Evolutionary conservation across 495 filamentous ascomycete genomes (phyloP).

Genomic region (Endocarpon pusillum): DNA sequence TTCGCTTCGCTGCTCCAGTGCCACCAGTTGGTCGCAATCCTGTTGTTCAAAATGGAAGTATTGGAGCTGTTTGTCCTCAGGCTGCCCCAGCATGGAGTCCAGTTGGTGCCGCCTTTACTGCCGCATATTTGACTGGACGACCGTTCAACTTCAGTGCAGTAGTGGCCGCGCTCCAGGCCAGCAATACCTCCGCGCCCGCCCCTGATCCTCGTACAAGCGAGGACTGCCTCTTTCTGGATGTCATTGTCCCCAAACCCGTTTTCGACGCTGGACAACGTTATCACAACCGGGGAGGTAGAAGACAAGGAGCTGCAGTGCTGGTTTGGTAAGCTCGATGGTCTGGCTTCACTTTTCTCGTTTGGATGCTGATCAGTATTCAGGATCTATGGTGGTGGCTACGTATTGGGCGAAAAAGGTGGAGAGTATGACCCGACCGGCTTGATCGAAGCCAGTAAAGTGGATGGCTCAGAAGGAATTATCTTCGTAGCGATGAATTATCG

Average conservation of each 20-base stretch:
- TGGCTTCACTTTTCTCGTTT: neutral
- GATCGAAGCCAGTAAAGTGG: constrained; percentile 7
- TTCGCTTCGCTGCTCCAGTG: constrained; percentile 32
- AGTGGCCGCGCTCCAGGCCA: constrained; percentile 5
- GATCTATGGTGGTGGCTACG: constrained; percentile 1
- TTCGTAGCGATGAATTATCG: constrained; percentile 66
- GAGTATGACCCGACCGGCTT: neutral
- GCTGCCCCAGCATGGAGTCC: constrained; percentile 26
- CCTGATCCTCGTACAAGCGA: constrained; percentile 32
- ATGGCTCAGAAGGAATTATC: constrained; percentile 35
- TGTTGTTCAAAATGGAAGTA: constrained; percentile 25
- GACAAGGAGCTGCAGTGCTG: neutral
- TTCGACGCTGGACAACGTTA: constrained; percentile 20
- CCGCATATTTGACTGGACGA: constrained; percentile 15
- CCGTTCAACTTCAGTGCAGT: constrained; percentile 17
- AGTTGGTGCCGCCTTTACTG: constrained; percentile 16
- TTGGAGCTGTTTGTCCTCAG: constrained; percentile 33
- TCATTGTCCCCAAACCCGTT: constrained; percentile 27
- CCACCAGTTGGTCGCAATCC: constrained; percentile 21
- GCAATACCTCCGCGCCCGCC: constrained; percentile 15
- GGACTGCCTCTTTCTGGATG: constrained; percentile 41
- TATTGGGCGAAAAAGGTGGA: neutral
- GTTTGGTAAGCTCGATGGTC: neutral
- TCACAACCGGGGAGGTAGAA: neutral
- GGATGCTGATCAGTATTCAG: neutral